Evolutionary conservation across 208 protist genomes (phyloP).

Genomic region (Trypanosoma lewisi): DNA sequence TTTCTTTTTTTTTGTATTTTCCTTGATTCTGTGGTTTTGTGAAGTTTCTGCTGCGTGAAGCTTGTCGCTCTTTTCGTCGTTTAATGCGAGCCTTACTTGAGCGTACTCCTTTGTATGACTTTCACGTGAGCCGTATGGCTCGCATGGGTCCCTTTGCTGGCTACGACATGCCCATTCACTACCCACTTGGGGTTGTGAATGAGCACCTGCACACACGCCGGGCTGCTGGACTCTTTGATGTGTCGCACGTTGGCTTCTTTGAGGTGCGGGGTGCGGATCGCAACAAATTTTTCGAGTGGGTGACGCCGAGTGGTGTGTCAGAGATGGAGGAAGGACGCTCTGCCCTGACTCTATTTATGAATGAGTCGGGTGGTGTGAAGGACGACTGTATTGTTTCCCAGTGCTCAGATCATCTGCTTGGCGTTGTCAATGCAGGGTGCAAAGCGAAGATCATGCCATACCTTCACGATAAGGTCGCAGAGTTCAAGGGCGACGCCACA

Average conservation of each 20-base stretch:
- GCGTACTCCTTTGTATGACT: constrained; percentile 79
- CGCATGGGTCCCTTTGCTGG: constrained; percentile 96
- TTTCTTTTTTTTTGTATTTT: constrained; percentile 18
- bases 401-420: constrained; percentile 83
- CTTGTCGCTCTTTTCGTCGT: not conserved
- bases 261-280: constrained; percentile 89
- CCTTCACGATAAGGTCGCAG: constrained; percentile 27
- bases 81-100: constrained; percentile 35
- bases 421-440: constrained; percentile 97
- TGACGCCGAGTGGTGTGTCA: constrained; percentile 86
- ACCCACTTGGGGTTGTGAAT: constrained; percentile 80
- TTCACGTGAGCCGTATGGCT: constrained; percentile 82
- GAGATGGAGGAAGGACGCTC: constrained; percentile 35
- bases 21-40: constrained; percentile 1
- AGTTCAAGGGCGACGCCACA: constrained; percentile 80
- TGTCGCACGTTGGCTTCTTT: constrained; percentile 97
- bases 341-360: constrained; percentile 92
- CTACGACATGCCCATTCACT: constrained; percentile 96
- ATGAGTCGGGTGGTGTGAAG: constrained; percentile 90
- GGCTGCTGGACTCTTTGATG: constrained; percentile 94
- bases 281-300: constrained; percentile 90
- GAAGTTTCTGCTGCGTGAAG: not conserved
- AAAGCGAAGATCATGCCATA: constrained; percentile 94
- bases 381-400: constrained; percentile 97
- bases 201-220: constrained; percentile 90